A percentile compares a stretch with the other conserved stretches of the same genome.
Evolutionary conservation across 345 rosid genomes (phyloP).

Genomic region (Gossypium arboreum): DNA sequence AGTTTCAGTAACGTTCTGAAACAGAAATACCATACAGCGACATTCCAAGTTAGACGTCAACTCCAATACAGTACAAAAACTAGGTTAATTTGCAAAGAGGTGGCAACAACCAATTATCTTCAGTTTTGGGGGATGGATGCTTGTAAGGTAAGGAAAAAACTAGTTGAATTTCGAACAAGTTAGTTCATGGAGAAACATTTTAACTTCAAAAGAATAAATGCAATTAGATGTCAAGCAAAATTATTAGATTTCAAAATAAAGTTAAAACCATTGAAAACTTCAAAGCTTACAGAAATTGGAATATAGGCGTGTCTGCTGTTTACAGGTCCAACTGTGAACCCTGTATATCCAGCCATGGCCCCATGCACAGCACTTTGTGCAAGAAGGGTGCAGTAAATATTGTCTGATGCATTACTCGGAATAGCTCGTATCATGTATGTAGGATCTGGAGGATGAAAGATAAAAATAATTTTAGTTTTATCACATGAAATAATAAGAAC

Average conservation of each 20-base stretch:
- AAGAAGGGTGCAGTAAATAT: slow-evolving; percentile 93
- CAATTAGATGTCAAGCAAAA: slow-evolving; percentile 9
- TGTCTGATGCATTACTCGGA: slow-evolving; percentile 93
- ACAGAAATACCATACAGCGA: slow-evolving; percentile 22
- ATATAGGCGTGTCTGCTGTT: slow-evolving; percentile 89
- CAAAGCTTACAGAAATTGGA: slow-evolving; percentile 64
- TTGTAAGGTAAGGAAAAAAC: background rate
- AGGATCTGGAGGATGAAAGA: slow-evolving; percentile 52
- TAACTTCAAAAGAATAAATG: background rate
- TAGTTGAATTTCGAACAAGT: background rate
- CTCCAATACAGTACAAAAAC: slow-evolving; percentile 9
- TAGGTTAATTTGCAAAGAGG: background rate
- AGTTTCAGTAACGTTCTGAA: slow-evolving; percentile 77
- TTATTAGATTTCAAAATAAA: slow-evolving; percentile 6
- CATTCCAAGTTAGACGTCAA: slow-evolving; percentile 13
- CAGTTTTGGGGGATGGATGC: background rate
- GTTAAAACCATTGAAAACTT: slow-evolving; percentile 9
- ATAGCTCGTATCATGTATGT: slow-evolving; percentile 94
- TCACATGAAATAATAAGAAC: background rate
- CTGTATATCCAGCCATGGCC: slow-evolving; percentile 96
- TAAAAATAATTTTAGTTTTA: background rate
- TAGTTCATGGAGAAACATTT: background rate
- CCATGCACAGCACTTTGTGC: slow-evolving; percentile 97
- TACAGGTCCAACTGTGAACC: slow-evolving; percentile 94
- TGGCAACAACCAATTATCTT: background rate